Conservation (phyloP, 2,329 filamentous ascomycete species). For the Apiospora hydei region DNA sequence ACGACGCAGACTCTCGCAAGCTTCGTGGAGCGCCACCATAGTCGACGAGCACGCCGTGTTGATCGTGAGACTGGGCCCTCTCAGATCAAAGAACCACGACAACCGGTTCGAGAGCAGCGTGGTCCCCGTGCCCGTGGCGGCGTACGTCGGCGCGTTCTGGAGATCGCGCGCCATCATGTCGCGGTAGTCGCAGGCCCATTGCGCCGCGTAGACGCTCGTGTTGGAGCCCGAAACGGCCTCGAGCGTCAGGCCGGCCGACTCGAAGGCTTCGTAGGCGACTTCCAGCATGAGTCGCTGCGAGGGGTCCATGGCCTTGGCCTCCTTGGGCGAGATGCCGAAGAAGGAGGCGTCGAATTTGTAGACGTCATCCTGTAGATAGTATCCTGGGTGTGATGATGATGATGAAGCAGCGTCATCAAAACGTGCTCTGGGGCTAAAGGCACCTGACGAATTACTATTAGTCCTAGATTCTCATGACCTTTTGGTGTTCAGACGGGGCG, state of each 20-base stretch:
- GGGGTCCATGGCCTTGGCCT: constrained; percentile 37
- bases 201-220: constrained; percentile 42
- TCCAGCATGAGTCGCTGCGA: constrained; percentile 35
- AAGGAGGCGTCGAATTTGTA: constrained; percentile 38
- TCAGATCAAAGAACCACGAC: constrained; percentile 42
- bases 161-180: constrained; percentile 46
- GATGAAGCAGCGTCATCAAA: constrained; percentile 35
- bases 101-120: constrained; percentile 46
- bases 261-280: constrained; percentile 59
- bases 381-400: constrained; percentile 37
- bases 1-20: constrained; percentile 38
- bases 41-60: constrained; percentile 47
- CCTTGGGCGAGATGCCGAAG: constrained; percentile 36
- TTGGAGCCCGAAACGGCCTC: constrained; percentile 42
- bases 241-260: constrained; percentile 69
- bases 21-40: constrained; percentile 42
- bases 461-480: constrained; percentile 35
- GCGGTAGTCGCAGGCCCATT: constrained; percentile 46
- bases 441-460: constrained; percentile 39
- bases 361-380: constrained; percentile 38
- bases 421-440: constrained; percentile 44
- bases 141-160: constrained; percentile 45
- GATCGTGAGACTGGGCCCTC: constrained; percentile 42
- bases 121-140: constrained; percentile 48
- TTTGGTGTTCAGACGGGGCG: constrained; percentile 35